Base-by-base conservation (phyloP, 352 stramenopile species). In the Phytophthora europaea region DNA sequence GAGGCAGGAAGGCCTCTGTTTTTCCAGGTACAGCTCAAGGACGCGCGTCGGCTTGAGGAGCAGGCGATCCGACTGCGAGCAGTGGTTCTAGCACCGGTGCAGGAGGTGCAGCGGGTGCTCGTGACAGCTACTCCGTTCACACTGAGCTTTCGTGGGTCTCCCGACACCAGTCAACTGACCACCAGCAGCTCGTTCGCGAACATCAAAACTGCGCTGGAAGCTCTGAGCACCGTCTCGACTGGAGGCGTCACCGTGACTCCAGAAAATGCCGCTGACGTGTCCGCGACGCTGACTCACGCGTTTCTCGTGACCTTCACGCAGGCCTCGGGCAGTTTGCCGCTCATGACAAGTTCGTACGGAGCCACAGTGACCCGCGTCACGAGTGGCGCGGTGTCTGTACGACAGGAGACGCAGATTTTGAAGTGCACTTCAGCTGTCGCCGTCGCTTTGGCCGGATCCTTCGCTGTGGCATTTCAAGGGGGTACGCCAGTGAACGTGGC, bases 21-120 rank as follows among this genome's bases (percentile, higher is more conserved):
- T 18, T 98, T 99, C 50, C 88, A 95, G 61, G 91, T 99, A 18
- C 89, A 98, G 72, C 79, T 98, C 13, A 97, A 98, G 61, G 97
- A 99, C 66, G 78, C 76, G 5, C 85, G 89, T 16, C 83, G 89
- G 4, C 56, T 93, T 0, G 89, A 94, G 55, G 43, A 93, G 20
- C 89, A 96, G 52, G 85, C 80, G 3, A 70, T 96, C 65, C 83
- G 85, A 1, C 26, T 93, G 4, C 77, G 84, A 2, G 89, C 86
- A 0, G 84, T 94, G 7, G 78, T 85, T 10, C 50, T 94, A 26
- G 60, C 75, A 1, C 73, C 76, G 0, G 70, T 85, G 15, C 60
- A 72, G 28, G 87, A 88, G 55, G 85, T 96, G 4, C 89, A 96
- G 38, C 63, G 87, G 38, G 79, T 96, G 9, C 28, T 76, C 1